A percentile compares a stretch with the other conserved stretches of the same genome.
Conservation (phyloP, 805 yeast genomes). For the Saturnispora galanensis region DNA sequence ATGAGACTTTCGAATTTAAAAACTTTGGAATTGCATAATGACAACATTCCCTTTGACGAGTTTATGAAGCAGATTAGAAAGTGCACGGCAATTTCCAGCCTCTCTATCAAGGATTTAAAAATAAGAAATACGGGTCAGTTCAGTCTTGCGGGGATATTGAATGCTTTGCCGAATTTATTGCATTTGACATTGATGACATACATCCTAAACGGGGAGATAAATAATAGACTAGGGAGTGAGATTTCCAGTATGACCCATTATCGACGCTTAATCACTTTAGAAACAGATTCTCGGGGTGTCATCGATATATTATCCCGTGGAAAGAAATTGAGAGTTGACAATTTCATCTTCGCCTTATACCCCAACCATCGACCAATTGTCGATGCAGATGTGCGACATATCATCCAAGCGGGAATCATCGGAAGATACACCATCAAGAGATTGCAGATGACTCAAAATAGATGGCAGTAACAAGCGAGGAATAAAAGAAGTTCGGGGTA, state of each 20-base stretch:
- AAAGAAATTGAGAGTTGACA: not conserved
- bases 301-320: not conserved
- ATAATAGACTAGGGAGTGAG: not conserved
- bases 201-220: slow-evolving; percentile 2
- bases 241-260: not conserved
- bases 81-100: slow-evolving; percentile 1
- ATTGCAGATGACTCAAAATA: not conserved
- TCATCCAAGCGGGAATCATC: slow-evolving; percentile 1
- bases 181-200: slow-evolving; percentile 1
- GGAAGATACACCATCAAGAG: not conserved
- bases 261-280: not conserved
- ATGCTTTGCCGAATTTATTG: slow-evolving; percentile 1
- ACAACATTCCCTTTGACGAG: not conserved
- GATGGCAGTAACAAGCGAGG: not conserved
- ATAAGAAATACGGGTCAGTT: not conserved
- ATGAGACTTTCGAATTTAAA: not conserved
- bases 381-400: not conserved
- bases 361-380: slow-evolving; percentile 1
- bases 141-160: slow-evolving; percentile 3
- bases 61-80: not conserved
- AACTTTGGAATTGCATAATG: slow-evolving; percentile 3
- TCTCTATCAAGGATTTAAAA: not conserved
- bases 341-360: slow-evolving; percentile 1
- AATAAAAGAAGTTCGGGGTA: too few species aligned
- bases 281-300: slow-evolving; percentile 2